Base-by-base conservation (phyloP, 1,284 basidiomycete species). In the Ceratobasidium theobromae region DNA sequence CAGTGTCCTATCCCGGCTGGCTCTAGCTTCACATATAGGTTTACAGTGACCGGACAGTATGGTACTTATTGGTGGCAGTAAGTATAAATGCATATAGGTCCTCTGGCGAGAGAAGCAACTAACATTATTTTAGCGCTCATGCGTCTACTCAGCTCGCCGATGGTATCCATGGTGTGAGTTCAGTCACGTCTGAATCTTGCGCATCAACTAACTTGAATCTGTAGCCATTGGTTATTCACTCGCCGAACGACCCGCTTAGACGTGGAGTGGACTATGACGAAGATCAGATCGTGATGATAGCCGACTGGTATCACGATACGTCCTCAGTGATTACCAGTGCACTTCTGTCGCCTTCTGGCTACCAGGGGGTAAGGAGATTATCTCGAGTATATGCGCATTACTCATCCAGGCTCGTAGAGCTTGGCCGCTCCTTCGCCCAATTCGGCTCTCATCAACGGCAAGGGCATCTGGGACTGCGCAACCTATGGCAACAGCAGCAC, bases 1-100 rank as follows among this genome's bases (percentile, higher is more conserved):
- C 77, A 83, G 72, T 85, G 83, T 69, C 79, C 79, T 0, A 84
- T 84, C 25, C 80, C 79, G 0, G 74, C 80, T 0, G 79, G 79
- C 1, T 70, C 75, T 33, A 77, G 75, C 3, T 77, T 82, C 70
- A 78, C 79, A 0, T 84, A 84, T 76, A 79, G 80, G 65, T 79
- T 74, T 67, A 73, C 72, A 2, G 49, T 74, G 21, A 71, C 71
- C 3, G 71, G 71, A 8, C 75, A 74, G 65, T 74, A 68, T 14
- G 55, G n/a, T n/a, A n/a, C n/a, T n/a, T n/a, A n/a, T n/a, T n/a
- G n/a, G n/a, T n/a, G n/a, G n/a, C n/a, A n/a, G 55, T 2, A 58
- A 58, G 55, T 58, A 35, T 48, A 45, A 48, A n/a, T 23, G 3
- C 8, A 33, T 28, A 14, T 77, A 78, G 71, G 67, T 72, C 73